phyloP scores from a whole-genome alignment of 306 rosid species.

The Citrullus mucosospermus region DNA sequence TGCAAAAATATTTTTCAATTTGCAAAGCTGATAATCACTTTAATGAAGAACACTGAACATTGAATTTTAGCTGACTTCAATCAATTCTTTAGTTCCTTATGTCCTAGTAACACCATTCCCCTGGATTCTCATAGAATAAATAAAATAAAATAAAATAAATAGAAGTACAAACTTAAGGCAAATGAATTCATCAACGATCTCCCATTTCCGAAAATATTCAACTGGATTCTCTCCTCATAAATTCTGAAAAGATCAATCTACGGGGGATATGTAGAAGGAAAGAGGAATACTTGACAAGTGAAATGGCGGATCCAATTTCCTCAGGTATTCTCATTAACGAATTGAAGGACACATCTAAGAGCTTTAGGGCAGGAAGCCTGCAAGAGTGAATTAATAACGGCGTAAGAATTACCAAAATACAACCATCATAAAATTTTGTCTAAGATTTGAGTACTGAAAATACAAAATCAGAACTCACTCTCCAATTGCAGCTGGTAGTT shows the following conservation, averaged over 20 bases:
- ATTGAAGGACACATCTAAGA: constrained; percentile 72
- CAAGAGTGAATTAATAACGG: constrained; percentile 6
- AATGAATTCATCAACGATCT: not conserved
- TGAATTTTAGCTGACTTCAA: not conserved
- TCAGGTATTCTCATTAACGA: constrained; percentile 40
- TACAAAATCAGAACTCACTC: constrained; percentile 46
- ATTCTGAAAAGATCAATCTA: not conserved
- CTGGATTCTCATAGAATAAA: not conserved
- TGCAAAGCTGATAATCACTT: not conserved
- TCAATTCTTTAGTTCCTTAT: not conserved
- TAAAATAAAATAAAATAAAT: not conserved
- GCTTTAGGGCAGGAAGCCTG: constrained; percentile 63
- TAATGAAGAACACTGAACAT: not conserved
- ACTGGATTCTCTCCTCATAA: not conserved
- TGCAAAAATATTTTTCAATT: not conserved
- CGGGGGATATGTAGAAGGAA: not conserved
- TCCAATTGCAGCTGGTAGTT: constrained; percentile 77
- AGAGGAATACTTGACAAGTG: constrained; percentile 67
- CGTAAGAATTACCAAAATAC: not conserved
- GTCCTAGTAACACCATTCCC: not conserved
- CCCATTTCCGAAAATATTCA: not conserved
- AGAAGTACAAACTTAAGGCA: not conserved
- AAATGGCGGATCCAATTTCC: constrained; percentile 64
- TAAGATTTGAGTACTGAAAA: not conserved
- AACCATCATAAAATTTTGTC: not conserved